Base-by-base conservation (phyloP, 176 grass and related monocot genomes). In the Thinopyrum elongatum region DNA sequence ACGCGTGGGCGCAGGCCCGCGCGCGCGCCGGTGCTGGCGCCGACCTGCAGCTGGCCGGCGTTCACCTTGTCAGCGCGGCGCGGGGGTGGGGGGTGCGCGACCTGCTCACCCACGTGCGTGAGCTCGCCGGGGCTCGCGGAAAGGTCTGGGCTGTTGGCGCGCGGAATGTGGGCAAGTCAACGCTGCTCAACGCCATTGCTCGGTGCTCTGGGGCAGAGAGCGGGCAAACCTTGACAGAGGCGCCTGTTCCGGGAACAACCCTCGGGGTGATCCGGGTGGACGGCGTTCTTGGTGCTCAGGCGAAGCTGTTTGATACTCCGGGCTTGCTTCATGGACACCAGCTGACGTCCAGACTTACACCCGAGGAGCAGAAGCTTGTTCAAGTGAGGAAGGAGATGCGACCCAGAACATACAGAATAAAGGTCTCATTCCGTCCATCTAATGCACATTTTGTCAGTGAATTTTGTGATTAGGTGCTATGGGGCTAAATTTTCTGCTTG, bases 91-190 rank as follows among this genome's bases (percentile, higher is more conserved):
- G 96, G 7, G 84, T 98, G 41, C 85, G 86, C 35, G 88, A 89
- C 36, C 88, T 95, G 79, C 87, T 98, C 36, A 82, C 94, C 49
- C 88, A 87, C 36, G 92, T 94, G 69, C 83, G 90, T 14, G 82
- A 90, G 51, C 94, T 98, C 14, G 77, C 93, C 0, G 94, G 97
- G 6, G 10, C 70, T 28, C 89, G 93, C 1, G 97, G 97, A 26
- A 98, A 94, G 29, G 97, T 98, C 59, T 98, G 97, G 97, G 94
- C 94, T 5, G 92, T 98, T 2, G 97, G 94, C 2, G 88, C 97
- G 6, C 86, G 91, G 75, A 98, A 98, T 5, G 97, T 93, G 2
- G 90, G 94, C 26, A 98, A 95, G 71, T 98, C 97, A 2, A 98
- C 94, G 0, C 80, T 95, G 79, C 89, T 95, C 55, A 98, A 95